Evolutionary conservation across 2,329 filamentous ascomycete genomes (phyloP), one percentile per base, ranked within the genome.

Genomic region (Aspergillus brunneoviolaceus): DNA sequence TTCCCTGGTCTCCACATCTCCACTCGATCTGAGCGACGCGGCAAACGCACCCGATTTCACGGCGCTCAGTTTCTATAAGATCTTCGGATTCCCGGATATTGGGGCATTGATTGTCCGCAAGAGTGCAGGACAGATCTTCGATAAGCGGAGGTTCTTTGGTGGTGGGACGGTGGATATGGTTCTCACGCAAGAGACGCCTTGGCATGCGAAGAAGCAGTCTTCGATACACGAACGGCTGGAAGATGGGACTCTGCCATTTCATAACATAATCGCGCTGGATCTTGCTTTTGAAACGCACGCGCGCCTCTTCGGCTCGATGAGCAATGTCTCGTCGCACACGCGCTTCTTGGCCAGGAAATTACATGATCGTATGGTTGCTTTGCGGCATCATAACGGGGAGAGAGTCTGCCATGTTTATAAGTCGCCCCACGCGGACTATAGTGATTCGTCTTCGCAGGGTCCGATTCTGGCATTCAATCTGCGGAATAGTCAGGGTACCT

Each of bases 81-180:
- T 97, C n/a, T 98, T 98, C 74, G 94, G 95, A 1, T 97, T 97
- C 65, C 94, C 94, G 0, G 91, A 98, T 72, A 80, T 98, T 2
- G 94, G 94, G 1, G 92, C 88, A 1, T 77, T 99, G 60, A 87
- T 98, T 31, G 87, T 98, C 12, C 87, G 89, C 48, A 92, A 91
- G 67, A 82, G 85, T 33, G 85, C 90, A 12, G 86, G 85, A 6
- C 74, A 82, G 45, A 72, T 89, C 3, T 87, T 96, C 51, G 79
- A 84, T 33, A 80, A 81, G 48, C 85, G 92, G 61, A 87, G 80
- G 63, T 99, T 96, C 69, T 99, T 99, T 76, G 94, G 94, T 5
- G 95, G 94, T 6, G 95, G 95, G 3, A 98, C 94, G 0, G 94
- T 97, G 0, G 92, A 96, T 68, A 89, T 94, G 83, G 92, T 97